Evolutionary conservation across 139 green algal genomes (phyloP), one percentile per base, ranked within the genome.

Genomic region (Haematococcus lacustris): DNA sequence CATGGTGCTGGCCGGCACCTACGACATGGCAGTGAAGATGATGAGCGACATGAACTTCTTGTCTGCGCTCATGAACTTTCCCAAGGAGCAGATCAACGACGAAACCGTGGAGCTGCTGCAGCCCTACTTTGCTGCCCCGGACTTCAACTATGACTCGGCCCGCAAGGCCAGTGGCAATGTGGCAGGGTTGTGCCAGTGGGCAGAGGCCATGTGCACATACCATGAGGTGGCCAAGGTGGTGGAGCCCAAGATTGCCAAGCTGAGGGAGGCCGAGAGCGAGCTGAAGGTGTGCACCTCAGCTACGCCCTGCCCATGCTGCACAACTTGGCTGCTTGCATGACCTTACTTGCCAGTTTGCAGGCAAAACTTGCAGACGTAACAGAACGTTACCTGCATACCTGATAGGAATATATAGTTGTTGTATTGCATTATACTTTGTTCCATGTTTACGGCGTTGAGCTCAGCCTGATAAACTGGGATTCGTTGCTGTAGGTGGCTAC

Each of bases 1-100:
- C 38, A 90, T 89, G 85, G 90, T 97, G 32, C 74, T 97, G 28
- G 23, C 70, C 28, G 92, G 89, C 39, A 90, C 81, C 25, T 98
- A 97, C 75, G 86, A 91, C 30, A 87, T 91, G 66, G 75, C 86
- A 3, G 86, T 96, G 9, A 91, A 91, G 76, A 97, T 98, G 93
- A 97, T 97, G 93, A 83, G 86, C 51, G 90, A 97, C 79, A 92
- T 92, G 76, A 82, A 74, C 70, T 97, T 98, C 87, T 81, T 98
- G 62, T 74, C 77, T 4, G 73, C 84, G 7, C 85, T 98, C 51
- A 83, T 96, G 67, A 94, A 95, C 77, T 98, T 97, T 77, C 83
- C 93, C 66, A 98, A 98, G 86, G 90, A 96, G 80, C 80, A 91
- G 71, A 97, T 97, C 75, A 96, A 91, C 71, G 92, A 97, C 65